Evolutionary conservation across 306 rosid species (phyloP).

Genomic region (Sesbania bispinosa): DNA sequence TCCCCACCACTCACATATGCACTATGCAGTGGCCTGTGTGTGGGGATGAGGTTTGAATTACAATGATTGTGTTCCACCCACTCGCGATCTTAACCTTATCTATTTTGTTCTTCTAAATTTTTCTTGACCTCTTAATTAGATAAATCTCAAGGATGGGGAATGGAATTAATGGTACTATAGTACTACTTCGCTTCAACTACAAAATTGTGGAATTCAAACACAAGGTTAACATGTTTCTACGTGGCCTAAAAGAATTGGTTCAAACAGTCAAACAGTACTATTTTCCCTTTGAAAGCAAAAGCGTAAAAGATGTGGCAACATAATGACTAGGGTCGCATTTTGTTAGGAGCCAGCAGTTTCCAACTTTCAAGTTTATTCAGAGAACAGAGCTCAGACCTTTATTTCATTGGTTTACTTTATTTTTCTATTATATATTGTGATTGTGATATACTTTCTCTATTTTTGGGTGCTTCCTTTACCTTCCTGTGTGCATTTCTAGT

Average conservation of each 20-base stretch:
- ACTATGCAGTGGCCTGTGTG: neutral
- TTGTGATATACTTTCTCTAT: neutral
- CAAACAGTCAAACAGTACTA: constrained; percentile 1
- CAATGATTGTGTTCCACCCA: constrained; percentile 56
- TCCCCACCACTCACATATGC: constrained; percentile 24
- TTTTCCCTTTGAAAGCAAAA: neutral
- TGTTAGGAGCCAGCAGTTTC: constrained; percentile 22
- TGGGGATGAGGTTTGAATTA: constrained; percentile 29
- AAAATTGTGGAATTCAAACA: constrained; percentile 21
- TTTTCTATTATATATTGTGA: no score
- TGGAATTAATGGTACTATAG: no score
- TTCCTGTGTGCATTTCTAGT: constrained; percentile 27
- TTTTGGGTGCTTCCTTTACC: neutral
- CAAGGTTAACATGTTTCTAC: constrained; percentile 9
- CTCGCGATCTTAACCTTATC: constrained; percentile 55
- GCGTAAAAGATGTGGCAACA: constrained; percentile 30
- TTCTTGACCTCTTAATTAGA: neutral
- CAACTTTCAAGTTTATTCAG: constrained; percentile 16
- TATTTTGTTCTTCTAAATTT: neutral
- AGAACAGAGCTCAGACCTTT: neutral
- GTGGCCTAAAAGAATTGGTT: constrained; percentile 36
- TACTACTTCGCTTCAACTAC: constrained; percentile 30
- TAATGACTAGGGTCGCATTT: constrained; percentile 32
- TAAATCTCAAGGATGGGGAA: constrained; percentile 7
- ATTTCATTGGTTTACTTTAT: neutral